Base-by-base conservation (phyloP, 805 yeast genomes). In the Ogataea saltuana region DNA sequence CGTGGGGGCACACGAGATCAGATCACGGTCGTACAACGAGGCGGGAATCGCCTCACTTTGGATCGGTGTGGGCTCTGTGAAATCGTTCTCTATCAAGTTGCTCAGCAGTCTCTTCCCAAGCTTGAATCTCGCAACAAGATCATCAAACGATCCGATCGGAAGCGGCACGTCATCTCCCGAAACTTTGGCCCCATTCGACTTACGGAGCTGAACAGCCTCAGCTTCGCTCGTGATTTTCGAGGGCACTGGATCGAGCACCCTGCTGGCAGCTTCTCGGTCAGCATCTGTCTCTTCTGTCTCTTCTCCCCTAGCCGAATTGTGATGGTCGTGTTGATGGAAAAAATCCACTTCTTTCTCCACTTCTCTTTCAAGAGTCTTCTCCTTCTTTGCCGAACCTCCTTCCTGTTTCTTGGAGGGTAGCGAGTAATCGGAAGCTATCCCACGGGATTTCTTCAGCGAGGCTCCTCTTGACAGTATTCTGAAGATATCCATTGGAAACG, bases 1-100 rank as follows among this genome's bases (percentile, higher is more conserved):
- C 1, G 99, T 93, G 35, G 98, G 98, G 0, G 98, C 97, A 72
- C 97, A 88, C 1, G 96, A 95, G 32, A 93, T 71, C 25, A 93
- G 61, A 60, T 91, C 97, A 46, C 95, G 76, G 21, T 71, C 75
- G 41, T 78, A 72, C 41, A 88, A 66, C 11, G 87, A 66, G 8
- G 80, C 70, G 2, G 99, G 97, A 31, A 93, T 81, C 2, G 89
- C 80, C 63, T 93, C 97, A 48, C 88, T 78, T 67, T 93, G 99
- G 55, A 93, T 87, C 3, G 97, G 83, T 0, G 99, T 91, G 5
- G 99, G 98, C 49, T 81, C 86, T 1, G 81, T 76, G 58, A 90
- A 90, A 40, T 81, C 85, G 34, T 83, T 76, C 9, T 78, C 76
- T 16, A 82, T 70, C 48, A 91, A 67, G 57, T 89, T 90, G 20